Base-by-base conservation (phyloP, 495 filamentous ascomycete genomes). In the Rusavskia elegans region DNA sequence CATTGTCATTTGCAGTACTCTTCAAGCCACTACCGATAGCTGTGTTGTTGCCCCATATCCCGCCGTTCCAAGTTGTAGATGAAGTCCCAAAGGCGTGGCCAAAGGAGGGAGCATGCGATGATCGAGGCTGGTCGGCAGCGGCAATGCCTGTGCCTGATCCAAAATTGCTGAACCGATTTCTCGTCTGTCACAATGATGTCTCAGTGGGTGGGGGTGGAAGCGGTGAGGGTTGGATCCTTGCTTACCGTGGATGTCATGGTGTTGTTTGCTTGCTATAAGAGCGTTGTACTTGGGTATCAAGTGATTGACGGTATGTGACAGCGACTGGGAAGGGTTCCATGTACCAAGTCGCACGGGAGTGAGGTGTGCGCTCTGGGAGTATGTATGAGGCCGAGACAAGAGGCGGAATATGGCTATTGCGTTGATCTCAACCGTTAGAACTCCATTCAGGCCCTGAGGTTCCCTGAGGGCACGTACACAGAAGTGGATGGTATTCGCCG, bases 11-110 rank as follows among this genome's bases (percentile, higher is more conserved):
- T 58, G 59, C 64, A 63, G 66, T 64, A 55, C 71, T 68, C 23
- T 61, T 64, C 45, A 82, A 75, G 25, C 67, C 69, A 59, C 66
- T 68, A 52, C 73, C 68, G 48, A 80, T 72, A 40, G 69, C 64
- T 39, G 61, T 64, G 59, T 70, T 78, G 59, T 70, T 78, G 38
- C 74, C 71, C 82, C 82, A 87, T 20, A 86, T 84, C 35, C 68
- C 77, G 56, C 61, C 69, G 20, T 66, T 73, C 68, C 78, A 79
- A 66, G 72, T 74, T 19, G 67, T 58, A 39, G 69, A 72, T 49
- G 67, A 62, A 63, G 61, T 66, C 39, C 68, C 62, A 61, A 76
- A 71, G 35, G 70, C 62, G 36, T 67, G 68, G 48, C 70, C 62
- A 60, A 75, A 64, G 45, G 60, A 61, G 29, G 63, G 52, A 50